Conservation (phyloP, 2,329 filamentous ascomycete genomes). For the Trichophyton simii region DNA sequence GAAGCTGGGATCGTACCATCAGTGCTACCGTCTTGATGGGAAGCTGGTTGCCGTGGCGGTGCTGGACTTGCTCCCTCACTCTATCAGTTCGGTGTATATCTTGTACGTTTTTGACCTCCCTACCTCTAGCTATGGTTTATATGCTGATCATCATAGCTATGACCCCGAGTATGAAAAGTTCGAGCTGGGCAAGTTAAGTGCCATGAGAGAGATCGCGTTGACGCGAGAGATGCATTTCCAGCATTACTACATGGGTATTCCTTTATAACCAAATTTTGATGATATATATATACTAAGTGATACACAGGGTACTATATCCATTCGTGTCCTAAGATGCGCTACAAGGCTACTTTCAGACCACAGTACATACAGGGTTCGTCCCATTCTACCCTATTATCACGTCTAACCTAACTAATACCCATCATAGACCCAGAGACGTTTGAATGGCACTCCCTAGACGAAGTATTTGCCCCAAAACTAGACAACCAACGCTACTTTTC, state of each 20-base stretch:
- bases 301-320: slow-evolving; percentile 50
- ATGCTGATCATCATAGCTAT: slow-evolving; percentile 31
- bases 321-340: slow-evolving; percentile 40
- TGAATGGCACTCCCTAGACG: slow-evolving; percentile 34
- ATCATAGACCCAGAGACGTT: slow-evolving; percentile 34
- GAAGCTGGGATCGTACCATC: slow-evolving; percentile 39
- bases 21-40: slow-evolving; percentile 40
- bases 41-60: slow-evolving; percentile 38
- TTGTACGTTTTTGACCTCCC: slow-evolving; percentile 26
- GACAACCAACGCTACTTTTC: slow-evolving; percentile 35
- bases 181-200: slow-evolving; percentile 52
- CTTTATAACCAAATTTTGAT: too few species aligned
- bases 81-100: slow-evolving; percentile 39
- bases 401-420: not conserved
- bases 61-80: slow-evolving; percentile 35
- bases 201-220: slow-evolving; percentile 47
- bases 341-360: slow-evolving; percentile 37
- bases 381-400: not conserved
- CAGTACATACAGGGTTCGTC: slow-evolving; percentile 38
- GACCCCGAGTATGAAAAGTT: slow-evolving; percentile 48
- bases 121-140: too few species aligned
- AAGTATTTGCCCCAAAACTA: slow-evolving; percentile 30
- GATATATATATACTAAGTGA: not conserved
- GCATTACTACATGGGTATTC: slow-evolving; percentile 52
- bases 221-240: slow-evolving; percentile 43